These are phyloP conservation scores for Gentiana straminea DNA, from an alignment of 257 asterid species.

Conservation along the genomic window DNA sequence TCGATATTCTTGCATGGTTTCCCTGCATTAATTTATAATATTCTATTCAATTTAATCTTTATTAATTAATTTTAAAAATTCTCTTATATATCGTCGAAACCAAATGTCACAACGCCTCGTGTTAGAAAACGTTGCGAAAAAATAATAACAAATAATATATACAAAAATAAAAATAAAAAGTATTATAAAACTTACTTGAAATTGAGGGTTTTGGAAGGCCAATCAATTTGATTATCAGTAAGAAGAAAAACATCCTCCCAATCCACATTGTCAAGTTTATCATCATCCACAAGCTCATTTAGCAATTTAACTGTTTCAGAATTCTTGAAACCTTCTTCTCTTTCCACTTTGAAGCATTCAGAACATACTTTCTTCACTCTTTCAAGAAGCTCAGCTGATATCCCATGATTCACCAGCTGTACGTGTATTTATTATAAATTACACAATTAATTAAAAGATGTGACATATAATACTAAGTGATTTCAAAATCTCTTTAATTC, in stretches of 20 bases:
- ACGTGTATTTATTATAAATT: not conserved
- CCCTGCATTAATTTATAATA: constrained; percentile 27
- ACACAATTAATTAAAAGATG: not conserved
- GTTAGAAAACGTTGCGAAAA: not conserved
- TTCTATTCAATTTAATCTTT: not conserved
- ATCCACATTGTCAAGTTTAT: constrained; percentile 42
- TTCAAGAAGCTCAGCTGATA: constrained; percentile 57
- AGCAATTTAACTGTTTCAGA: constrained; percentile 39
- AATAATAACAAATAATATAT: too few species aligned
- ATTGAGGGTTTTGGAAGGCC: constrained; percentile 44
- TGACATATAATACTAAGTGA: not conserved
- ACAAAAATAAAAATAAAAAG: too few species aligned
- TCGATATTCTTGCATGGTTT: constrained; percentile 63
- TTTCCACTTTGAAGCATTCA: constrained; percentile 45
- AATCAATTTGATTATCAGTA: constrained; percentile 50
- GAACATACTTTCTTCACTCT: constrained; percentile 62
- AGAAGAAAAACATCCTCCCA: constrained; percentile 92
- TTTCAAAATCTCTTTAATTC: not conserved
- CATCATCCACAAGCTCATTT: constrained; percentile 34
- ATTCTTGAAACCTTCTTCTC: constrained; percentile 47
- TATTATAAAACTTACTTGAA: constrained; percentile 37
- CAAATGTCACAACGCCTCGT: not conserved
- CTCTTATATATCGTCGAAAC: too few species aligned
- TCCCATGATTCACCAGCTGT: constrained; percentile 73
- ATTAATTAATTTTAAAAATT: not conserved